These are phyloP conservation scores for Eucalyptus albens DNA, from an alignment of 345 rosid genomes.

Conservation along the genomic window DNA sequence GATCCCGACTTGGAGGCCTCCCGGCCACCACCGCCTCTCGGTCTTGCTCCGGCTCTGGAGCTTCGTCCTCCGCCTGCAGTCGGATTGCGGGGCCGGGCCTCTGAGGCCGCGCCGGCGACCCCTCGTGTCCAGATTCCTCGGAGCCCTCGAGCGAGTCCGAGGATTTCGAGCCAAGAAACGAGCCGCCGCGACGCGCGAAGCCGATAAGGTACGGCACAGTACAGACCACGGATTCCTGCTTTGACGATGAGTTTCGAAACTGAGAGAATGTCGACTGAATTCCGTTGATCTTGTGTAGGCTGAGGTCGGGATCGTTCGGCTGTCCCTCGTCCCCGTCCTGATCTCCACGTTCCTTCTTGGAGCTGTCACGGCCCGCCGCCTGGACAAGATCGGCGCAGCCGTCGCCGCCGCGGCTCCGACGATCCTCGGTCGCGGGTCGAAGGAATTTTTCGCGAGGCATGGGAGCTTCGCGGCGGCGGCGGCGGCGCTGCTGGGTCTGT, in stretches of 20 bases:
- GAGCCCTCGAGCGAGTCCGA: neutral
- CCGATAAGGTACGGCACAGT: neutral
- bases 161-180: neutral
- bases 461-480: neutral
- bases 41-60: neutral
- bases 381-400: neutral
- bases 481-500: neutral
- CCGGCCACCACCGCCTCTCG: neutral
- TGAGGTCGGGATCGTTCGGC: neutral
- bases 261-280: neutral
- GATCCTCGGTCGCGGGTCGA: neutral
- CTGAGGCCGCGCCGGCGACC: neutral
- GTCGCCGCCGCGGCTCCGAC: neutral
- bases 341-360: neutral
- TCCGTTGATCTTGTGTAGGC: neutral
- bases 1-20: neutral
- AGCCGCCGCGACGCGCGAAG: neutral
- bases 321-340: neutral
- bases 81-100: neutral
- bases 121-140: neutral
- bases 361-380: neutral
- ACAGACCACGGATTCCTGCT: neutral
- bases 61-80: neutral
- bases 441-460: neutral
- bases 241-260: neutral